Conservation (phyloP, 257 asterid genomes). For the Solanum tacnaense region DNA sequence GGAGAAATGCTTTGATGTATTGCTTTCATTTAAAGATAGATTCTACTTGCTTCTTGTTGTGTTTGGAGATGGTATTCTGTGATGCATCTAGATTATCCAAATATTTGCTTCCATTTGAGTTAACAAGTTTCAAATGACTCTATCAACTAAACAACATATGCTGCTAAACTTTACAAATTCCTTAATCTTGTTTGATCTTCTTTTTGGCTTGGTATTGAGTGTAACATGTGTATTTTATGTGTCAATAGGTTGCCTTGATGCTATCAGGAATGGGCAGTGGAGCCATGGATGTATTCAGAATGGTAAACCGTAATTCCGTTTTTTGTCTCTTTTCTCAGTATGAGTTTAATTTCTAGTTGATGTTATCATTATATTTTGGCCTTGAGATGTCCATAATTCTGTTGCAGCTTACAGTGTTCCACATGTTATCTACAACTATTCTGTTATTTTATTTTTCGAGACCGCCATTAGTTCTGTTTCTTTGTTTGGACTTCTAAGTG, state of each 20-base stretch:
- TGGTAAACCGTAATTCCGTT: conserved; percentile 24
- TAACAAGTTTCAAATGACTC: neutral
- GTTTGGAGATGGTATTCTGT: neutral
- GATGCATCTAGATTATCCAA: neutral
- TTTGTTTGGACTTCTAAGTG: neutral
- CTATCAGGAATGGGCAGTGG: conserved; percentile 96
- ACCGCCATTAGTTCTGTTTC: neutral
- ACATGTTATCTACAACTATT: neutral
- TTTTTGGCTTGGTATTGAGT: neutral
- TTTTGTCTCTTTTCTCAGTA: neutral
- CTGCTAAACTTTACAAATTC: neutral
- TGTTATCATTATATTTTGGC: neutral
- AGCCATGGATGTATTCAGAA: conserved; percentile 73
- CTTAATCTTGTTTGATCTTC: neutral
- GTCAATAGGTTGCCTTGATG: conserved; percentile 81
- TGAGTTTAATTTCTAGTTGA: neutral
- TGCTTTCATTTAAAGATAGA: neutral
- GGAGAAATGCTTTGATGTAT: neutral
- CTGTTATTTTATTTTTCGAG: neutral
- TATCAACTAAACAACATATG: neutral
- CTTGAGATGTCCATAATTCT: neutral
- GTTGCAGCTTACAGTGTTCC: neutral
- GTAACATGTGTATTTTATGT: neutral
- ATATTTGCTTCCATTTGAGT: neutral
- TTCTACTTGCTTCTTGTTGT: neutral